These are phyloP conservation scores for Lachnellula hyalina DNA, from an alignment of 2,329 filamentous ascomycete genomes.

Conservation along the genomic window DNA sequence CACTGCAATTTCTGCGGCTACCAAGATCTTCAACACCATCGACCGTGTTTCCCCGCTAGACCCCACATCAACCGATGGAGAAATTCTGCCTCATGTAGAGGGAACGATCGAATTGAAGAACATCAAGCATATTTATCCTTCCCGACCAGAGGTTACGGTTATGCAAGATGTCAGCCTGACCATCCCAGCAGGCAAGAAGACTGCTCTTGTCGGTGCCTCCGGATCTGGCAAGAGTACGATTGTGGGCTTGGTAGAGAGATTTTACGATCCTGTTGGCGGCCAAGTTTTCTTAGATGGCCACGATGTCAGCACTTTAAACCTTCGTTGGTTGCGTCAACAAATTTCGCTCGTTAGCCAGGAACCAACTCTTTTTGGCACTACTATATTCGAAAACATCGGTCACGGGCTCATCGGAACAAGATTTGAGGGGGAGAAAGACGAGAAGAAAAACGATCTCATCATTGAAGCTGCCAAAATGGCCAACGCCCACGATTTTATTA, in stretches of 20 bases:
- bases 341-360: conserved; percentile 92
- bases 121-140: conserved; percentile 92
- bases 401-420: conserved; percentile 83
- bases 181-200: conserved; percentile 85
- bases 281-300: conserved; percentile 75
- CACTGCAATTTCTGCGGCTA: conserved; percentile 73
- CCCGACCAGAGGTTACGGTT: conserved; percentile 80
- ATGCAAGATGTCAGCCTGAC: conserved; percentile 77
- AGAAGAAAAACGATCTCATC: conserved; percentile 66
- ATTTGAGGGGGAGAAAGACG: conserved; percentile 62
- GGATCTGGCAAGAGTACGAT: conserved; percentile 95
- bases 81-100: conserved; percentile 64
- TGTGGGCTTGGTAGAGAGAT: conserved; percentile 86
- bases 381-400: conserved; percentile 85
- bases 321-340: conserved; percentile 87
- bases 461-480: conserved; percentile 81
- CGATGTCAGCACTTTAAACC: conserved; percentile 74
- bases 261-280: conserved; percentile 85
- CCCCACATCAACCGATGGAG: conserved; percentile 64
- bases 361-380: conserved; percentile 82
- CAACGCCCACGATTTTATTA: conserved; percentile 92
- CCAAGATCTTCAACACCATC: conserved; percentile 92
- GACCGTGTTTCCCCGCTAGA: conserved; percentile 83
- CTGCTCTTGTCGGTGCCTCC: conserved; percentile 88
- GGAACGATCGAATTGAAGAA: conserved; percentile 77